phyloP scores from a whole-genome alignment of 1,139 yeast species.

The Barnettozyma hawaiiensis region DNA sequence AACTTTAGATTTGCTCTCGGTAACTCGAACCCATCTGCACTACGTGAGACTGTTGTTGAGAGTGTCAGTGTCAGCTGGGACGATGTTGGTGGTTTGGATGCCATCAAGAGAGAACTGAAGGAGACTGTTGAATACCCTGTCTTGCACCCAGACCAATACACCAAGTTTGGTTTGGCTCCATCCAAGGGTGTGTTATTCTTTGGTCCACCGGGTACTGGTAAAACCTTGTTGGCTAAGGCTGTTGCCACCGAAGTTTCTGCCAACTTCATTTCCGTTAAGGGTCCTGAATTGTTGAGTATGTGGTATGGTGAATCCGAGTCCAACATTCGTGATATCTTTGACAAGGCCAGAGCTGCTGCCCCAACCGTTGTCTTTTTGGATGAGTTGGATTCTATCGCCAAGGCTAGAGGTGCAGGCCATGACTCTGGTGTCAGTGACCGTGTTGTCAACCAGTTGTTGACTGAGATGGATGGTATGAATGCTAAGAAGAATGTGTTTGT shows the following conservation, averaged over 20 bases:
- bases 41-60: conserved; percentile 99
- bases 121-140: conserved; percentile 99
- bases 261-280: conserved; percentile 92
- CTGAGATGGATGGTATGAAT: conserved; percentile 99
- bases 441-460: conserved; percentile 94
- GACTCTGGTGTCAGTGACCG: conserved; percentile 99
- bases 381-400: conserved; percentile 96
- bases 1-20: conserved; percentile 97
- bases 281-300: conserved; percentile 96
- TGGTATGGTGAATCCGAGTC: conserved; percentile 99
- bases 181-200: conserved; percentile 96
- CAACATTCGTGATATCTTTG: conserved; percentile 93
- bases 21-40: conserved; percentile 96
- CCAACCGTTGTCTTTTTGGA: conserved; percentile 97
- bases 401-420: conserved; percentile 97
- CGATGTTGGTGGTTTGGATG: conserved; percentile 74
- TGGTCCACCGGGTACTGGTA: conserved; percentile 99
- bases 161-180: conserved; percentile 95
- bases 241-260: conserved; percentile 98
- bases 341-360: conserved; percentile 98
- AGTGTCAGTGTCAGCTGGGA: conserved; percentile 98
- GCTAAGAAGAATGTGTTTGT: conserved; percentile 98
- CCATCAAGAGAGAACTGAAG: conserved; percentile 91
- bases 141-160: conserved; percentile 96
- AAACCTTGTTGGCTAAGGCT: conserved; percentile 93